phyloP scores from a whole-genome alignment of 2,329 filamentous ascomycete species.

The Aquanectria penicillioides region DNA sequence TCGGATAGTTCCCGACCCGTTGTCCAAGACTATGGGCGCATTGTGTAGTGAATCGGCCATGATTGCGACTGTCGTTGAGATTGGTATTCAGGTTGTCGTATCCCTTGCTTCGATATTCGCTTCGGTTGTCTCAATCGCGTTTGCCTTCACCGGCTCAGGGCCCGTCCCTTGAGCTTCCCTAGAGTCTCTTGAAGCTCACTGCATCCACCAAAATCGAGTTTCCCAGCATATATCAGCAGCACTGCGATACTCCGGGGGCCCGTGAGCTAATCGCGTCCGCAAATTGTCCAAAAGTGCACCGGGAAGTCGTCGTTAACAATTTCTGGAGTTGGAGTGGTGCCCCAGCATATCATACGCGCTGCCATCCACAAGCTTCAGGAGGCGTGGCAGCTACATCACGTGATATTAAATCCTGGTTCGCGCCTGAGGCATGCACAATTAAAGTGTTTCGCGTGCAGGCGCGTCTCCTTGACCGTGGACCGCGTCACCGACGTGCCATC shows the following conservation, averaged over 20 bases:
- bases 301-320: slow-evolving; percentile 34
- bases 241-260: slow-evolving; percentile 7
- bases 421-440: slow-evolving; percentile 50
- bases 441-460: slow-evolving; percentile 51
- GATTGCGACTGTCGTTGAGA: slow-evolving; percentile 21
- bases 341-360: slow-evolving; percentile 36
- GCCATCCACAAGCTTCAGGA: slow-evolving; percentile 42
- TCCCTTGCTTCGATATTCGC: slow-evolving; percentile 22
- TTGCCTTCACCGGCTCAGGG: slow-evolving; percentile 27
- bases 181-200: slow-evolving; percentile 31
- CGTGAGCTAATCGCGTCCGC: slow-evolving; percentile 36
- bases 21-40: slow-evolving; percentile 98
- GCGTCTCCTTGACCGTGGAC: slow-evolving; percentile 46
- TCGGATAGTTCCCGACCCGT: slow-evolving; percentile 96
- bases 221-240: slow-evolving; percentile 20
- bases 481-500: slow-evolving; percentile 52
- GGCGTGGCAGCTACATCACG: slow-evolving; percentile 44
- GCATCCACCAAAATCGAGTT: slow-evolving; percentile 20
- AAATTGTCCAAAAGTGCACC: slow-evolving; percentile 23
- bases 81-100: slow-evolving; percentile 18
- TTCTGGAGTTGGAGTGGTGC: slow-evolving; percentile 30
- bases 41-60: slow-evolving; percentile 84
- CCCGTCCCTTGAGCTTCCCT: slow-evolving; percentile 34
- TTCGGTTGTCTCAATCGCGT: slow-evolving; percentile 32
- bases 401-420: slow-evolving; percentile 28